phyloP scores from a whole-genome alignment of 305 asterid species.

The Solanum hybrid region DNA sequence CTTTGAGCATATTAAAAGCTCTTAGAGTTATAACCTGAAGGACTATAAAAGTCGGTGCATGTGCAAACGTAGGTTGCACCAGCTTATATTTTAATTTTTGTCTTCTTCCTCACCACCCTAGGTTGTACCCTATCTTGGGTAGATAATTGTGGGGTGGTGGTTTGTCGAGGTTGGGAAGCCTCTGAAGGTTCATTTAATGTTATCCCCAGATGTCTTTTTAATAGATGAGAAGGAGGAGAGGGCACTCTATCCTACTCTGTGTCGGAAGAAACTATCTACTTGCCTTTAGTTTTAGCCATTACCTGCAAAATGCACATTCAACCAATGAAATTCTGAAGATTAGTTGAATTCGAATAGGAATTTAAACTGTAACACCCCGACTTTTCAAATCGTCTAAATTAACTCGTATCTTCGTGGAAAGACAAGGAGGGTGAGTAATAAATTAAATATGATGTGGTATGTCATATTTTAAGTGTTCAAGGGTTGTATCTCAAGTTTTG shows the following conservation, averaged over 20 bases:
- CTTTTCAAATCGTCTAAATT: too few relatives aligned
- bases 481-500: too few relatives aligned
- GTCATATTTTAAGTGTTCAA: too few relatives aligned
- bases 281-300: not conserved
- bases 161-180: too few relatives aligned
- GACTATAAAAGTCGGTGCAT: not conserved
- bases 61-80: not conserved
- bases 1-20: not conserved
- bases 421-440: too few relatives aligned
- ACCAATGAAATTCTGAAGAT: not conserved
- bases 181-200: not conserved
- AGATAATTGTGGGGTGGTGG: not conserved
- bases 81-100: not conserved
- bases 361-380: too few relatives aligned
- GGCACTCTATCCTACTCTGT: not conserved
- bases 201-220: not conserved
- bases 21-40: too few relatives aligned
- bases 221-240: not conserved
- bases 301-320: not conserved
- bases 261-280: too few relatives aligned
- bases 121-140: not conserved
- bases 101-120: not conserved
- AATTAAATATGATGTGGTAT: too few relatives aligned
- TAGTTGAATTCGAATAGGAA: too few relatives aligned
- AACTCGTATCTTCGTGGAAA: too few relatives aligned